Evolutionary conservation across 176 grass and related monocot species (phyloP).

Genomic region (Triticum turgidum): DNA sequence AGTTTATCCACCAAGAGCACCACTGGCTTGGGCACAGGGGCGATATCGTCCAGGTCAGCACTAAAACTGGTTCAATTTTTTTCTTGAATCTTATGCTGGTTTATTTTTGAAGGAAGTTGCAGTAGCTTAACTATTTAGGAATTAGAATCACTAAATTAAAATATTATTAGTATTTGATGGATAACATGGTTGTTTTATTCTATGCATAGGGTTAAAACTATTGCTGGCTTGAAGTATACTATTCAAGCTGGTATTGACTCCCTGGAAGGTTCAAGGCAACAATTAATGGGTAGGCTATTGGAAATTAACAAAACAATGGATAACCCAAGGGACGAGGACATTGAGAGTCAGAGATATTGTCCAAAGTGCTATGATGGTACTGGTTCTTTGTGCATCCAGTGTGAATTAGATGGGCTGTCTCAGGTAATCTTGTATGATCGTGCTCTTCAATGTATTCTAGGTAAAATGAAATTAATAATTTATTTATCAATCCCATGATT

Average conservation of each 20-base stretch:
- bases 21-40: slow-evolving; percentile 58
- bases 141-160: slow-evolving; percentile 14
- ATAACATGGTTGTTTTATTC: slow-evolving; percentile 37
- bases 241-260: slow-evolving; percentile 82
- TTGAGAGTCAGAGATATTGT: slow-evolving; percentile 81
- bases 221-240: slow-evolving; percentile 69
- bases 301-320: slow-evolving; percentile 83
- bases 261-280: slow-evolving; percentile 66
- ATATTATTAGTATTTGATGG: slow-evolving; percentile 13
- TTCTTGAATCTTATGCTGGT: slow-evolving; percentile 21
- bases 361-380: slow-evolving; percentile 85
- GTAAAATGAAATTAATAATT: slow-evolving; percentile 17
- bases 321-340: slow-evolving; percentile 82
- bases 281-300: slow-evolving; percentile 63
- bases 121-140: neutral
- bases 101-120: slow-evolving; percentile 1
- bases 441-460: slow-evolving; percentile 8
- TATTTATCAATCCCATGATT: slow-evolving; percentile 27
- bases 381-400: slow-evolving; percentile 88
- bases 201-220: slow-evolving; percentile 59
- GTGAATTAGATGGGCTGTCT: slow-evolving; percentile 83
- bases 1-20: slow-evolving; percentile 65
- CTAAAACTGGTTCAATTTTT: slow-evolving; percentile 32
- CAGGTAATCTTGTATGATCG: slow-evolving; percentile 47
- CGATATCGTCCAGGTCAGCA: slow-evolving; percentile 68